phyloP scores from a whole-genome alignment of 2,329 filamentous ascomycete species.

The Talaromyces sp. region DNA sequence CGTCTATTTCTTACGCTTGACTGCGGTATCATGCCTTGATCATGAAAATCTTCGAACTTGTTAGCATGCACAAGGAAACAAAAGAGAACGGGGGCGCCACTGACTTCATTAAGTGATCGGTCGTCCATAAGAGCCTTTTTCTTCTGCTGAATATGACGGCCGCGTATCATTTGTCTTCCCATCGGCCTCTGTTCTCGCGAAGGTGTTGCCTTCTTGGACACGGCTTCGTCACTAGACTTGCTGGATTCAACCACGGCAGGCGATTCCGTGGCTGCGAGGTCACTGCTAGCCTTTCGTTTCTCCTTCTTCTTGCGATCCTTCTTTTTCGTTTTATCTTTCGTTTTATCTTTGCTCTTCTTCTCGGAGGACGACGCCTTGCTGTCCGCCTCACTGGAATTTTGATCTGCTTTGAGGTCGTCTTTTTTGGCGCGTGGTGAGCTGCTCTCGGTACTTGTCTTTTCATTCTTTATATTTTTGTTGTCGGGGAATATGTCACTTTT shows the following conservation, averaged over 20 bases:
- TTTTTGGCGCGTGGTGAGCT: neutral
- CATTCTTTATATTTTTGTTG: slow-evolving; percentile 28
- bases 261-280: slow-evolving; percentile 25
- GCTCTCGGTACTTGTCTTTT: slow-evolving; percentile 1
- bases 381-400: neutral
- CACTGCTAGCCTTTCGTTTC: slow-evolving; percentile 14
- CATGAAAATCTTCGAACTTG: slow-evolving; percentile 32
- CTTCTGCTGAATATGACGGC: slow-evolving; percentile 85
- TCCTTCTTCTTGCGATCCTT: slow-evolving; percentile 15
- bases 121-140: slow-evolving; percentile 74
- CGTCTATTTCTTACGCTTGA: neutral
- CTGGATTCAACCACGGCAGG: slow-evolving; percentile 4
- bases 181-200: slow-evolving; percentile 44
- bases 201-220: slow-evolving; percentile 41
- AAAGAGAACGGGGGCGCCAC: slow-evolving; percentile 16
- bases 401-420: neutral
- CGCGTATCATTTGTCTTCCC: slow-evolving; percentile 68
- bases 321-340: slow-evolving; percentile 16
- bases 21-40: slow-evolving; percentile 19
- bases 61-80: slow-evolving; percentile 9
- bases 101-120: slow-evolving; percentile 79
- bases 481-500: slow-evolving; percentile 39
- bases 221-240: neutral
- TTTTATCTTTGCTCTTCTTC: slow-evolving; percentile 6
- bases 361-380: neutral